These are phyloP conservation scores for Aureobasidium sp. DNA, from an alignment of 2,329 filamentous ascomycete species.

Conservation along the genomic window DNA sequence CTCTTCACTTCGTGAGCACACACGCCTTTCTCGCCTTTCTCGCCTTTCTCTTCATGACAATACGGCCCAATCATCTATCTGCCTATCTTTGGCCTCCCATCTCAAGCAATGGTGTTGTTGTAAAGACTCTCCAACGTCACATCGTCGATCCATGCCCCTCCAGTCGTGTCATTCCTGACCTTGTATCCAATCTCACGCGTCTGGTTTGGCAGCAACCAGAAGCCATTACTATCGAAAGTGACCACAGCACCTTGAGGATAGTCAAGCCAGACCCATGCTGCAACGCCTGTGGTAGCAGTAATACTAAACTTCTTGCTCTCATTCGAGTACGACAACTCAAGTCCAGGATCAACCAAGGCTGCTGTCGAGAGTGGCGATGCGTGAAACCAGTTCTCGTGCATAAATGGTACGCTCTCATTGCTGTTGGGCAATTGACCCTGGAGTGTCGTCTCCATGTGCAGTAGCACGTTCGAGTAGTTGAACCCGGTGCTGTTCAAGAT, in stretches of 20 bases:
- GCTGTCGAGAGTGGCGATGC: constrained; percentile 41
- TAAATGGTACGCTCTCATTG: constrained; percentile 36
- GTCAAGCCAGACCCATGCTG: constrained; percentile 51
- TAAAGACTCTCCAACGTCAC: constrained; percentile 50
- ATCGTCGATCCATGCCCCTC: constrained; percentile 38
- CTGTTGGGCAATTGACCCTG: constrained; percentile 43
- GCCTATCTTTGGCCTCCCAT: too few species aligned
- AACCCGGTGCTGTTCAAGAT: constrained; percentile 26
- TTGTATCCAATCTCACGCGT: constrained; percentile 40
- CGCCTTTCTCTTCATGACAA: too few species aligned
- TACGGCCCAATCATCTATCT: too few species aligned
- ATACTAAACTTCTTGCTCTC: constrained; percentile 38
- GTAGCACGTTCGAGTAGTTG: constrained; percentile 34
- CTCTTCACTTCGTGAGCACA: too few species aligned
- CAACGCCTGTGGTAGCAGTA: constrained; percentile 42
- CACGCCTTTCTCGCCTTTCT: too few species aligned
- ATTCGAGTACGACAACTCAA: constrained; percentile 34
- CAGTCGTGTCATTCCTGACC: constrained; percentile 40
- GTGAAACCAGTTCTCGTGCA: constrained; percentile 47
- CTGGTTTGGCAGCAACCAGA: constrained; percentile 43
- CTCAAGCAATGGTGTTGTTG: constrained; percentile 34
- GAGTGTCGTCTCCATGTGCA: constrained; percentile 41
- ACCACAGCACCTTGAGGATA: constrained; percentile 44
- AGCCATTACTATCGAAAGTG: constrained; percentile 49
- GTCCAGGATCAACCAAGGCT: constrained; percentile 42